These are phyloP conservation scores for Fusarium cicatricum DNA, from an alignment of 2,329 filamentous ascomycete species.

Conservation along the genomic window DNA sequence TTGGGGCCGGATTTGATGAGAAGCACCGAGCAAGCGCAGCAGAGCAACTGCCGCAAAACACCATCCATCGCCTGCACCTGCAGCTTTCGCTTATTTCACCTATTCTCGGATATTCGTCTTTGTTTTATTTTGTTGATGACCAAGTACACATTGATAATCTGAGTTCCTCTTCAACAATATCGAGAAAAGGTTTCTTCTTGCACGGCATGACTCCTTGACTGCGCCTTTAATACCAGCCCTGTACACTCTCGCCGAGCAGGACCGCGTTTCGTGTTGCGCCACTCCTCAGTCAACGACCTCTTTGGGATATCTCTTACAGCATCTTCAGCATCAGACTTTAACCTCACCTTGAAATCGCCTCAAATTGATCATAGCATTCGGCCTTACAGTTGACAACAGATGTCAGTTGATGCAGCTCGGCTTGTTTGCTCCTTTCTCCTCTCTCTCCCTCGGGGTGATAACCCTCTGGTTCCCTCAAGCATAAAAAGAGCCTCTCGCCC, in stretches of 20 bases:
- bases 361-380: not conserved
- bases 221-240: not conserved
- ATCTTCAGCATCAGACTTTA: not conserved
- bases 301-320: not conserved
- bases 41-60: not conserved
- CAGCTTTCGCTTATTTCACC: too few relatives aligned
- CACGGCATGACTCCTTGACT: not conserved
- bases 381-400: not conserved
- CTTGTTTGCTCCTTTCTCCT: not conserved
- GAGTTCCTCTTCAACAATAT: not conserved
- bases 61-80: too few relatives aligned
- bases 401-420: not conserved
- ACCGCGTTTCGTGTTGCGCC: too few relatives aligned
- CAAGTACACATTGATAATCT: not conserved
- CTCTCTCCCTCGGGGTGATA: not conserved
- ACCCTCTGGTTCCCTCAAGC: not conserved
- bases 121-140: not conserved
- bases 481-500: not conserved
- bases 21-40: not conserved
- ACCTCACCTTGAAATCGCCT: not conserved
- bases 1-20: not conserved
- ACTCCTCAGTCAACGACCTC: not conserved
- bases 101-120: too few relatives aligned
- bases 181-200: not conserved
- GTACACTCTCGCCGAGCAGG: too few relatives aligned